Conservation (phyloP, 352 stramenopile species). For the Albugo candida region DNA sequence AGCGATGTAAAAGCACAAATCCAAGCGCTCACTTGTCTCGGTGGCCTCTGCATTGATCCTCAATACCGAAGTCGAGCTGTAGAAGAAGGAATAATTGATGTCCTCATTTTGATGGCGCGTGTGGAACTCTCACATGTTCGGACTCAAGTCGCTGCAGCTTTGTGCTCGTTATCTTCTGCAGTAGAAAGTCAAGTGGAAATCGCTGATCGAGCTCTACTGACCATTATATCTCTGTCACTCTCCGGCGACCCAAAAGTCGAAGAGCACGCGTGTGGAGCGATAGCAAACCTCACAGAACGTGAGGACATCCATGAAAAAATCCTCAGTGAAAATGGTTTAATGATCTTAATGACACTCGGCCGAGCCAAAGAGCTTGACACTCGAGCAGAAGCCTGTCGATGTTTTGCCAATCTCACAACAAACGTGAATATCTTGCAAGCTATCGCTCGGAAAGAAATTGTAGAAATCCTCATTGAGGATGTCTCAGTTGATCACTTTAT, state of each 20-base stretch:
- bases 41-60: conserved; percentile 84
- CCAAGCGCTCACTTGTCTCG: conserved; percentile 81
- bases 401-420: conserved; percentile 87
- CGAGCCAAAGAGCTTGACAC: conserved; percentile 81
- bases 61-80: conserved; percentile 80
- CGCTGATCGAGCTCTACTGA: conserved; percentile 84
- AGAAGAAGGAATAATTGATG: conserved; percentile 89
- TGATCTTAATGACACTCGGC: conserved; percentile 83
- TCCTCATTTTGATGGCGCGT: conserved; percentile 88
- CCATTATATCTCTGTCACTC: conserved; percentile 88
- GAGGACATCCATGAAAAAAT: conserved; percentile 89
- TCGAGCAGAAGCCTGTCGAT: conserved; percentile 80
- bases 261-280: conserved; percentile 83
- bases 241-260: conserved; percentile 82
- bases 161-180: conserved; percentile 89
- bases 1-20: conserved; percentile 85
- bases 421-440: conserved; percentile 84
- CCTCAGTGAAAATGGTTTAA: conserved; percentile 84
- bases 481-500: conserved; percentile 79
- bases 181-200: conserved; percentile 94
- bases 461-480: conserved; percentile 78
- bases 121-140: conserved; percentile 84
- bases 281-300: conserved; percentile 91
- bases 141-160: conserved; percentile 80
- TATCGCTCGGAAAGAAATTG: conserved; percentile 81